Base-by-base conservation (phyloP, 805 yeast genomes). In the Lachancea dasiensis region DNA sequence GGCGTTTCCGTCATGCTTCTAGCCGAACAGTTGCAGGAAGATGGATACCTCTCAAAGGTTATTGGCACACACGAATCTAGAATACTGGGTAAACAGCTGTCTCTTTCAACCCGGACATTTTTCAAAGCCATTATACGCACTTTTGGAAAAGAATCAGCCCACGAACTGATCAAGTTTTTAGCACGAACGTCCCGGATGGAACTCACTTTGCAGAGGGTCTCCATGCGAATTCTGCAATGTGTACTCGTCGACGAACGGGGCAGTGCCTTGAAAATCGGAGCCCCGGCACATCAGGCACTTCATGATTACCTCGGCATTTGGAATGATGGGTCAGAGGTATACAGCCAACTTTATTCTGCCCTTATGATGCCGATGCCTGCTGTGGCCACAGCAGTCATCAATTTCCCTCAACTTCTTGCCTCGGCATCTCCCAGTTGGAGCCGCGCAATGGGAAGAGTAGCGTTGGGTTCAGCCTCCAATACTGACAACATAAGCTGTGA, bases 121-220 rank as follows among this genome's bases (percentile, higher is more conserved):
- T 50, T 64, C 47, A 69, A 67, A 17, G 48, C 64, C 39, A 39
- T 69, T 3, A 48, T 68, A 17, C 40, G 56, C 4, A 36, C 61
- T 0, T 63, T 67, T 47, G 67, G 67, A 10, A 52, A 65, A 28
- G 48, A 64, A 23, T 58, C 65, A 1, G 39, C 64, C 11, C 62
- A 53, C 38, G 60, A 57, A 42, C 31, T 66, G 0, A 42, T 70
- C 13, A 63, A 60, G 38, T 64, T 65, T 24, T 53, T 61, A 8
- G 47, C 50, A 10, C 49, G 50, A 13, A 40, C 63, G 7, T 61
- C 71, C 19, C 36, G 49, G 7, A 54, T 50, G 13, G 68, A 66
- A 42, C 38, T 69, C 31, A 45, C 44, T 3, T 34, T 72, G 27
- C 69, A 66, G 36, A 42, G 38, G 16, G 35, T 54, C 3, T 57